These are phyloP conservation scores for Pythium brachiatum DNA, from an alignment of 352 stramenopile species.

Conservation along the genomic window DNA sequence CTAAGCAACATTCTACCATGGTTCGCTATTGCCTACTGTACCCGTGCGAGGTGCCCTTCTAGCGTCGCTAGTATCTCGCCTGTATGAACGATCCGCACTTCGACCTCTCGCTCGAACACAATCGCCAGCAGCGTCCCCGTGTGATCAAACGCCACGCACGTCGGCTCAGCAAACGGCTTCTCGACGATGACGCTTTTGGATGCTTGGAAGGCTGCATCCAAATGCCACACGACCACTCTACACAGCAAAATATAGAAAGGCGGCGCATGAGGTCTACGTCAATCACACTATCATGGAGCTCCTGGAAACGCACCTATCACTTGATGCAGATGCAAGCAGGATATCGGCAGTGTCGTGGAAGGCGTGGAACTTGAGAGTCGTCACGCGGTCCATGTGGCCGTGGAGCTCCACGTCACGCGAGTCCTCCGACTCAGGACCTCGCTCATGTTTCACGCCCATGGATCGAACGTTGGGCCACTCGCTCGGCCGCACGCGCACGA, in stretches of 20 bases:
- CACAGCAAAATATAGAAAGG: not conserved
- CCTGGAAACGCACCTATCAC: conserved; percentile 43
- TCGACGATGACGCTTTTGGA: conserved; percentile 42
- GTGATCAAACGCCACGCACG: conserved; percentile 58
- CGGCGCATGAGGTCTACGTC: not conserved
- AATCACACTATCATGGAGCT: not conserved
- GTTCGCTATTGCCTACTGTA: conserved; percentile 14
- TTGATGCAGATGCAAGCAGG: conserved; percentile 58
- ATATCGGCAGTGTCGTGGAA: conserved; percentile 25
- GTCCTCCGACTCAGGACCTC: conserved; percentile 23
- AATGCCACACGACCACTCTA: conserved; percentile 66
- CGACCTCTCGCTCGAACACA: conserved; percentile 44
- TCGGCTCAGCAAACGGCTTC: conserved; percentile 37
- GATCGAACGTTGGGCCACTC: conserved; percentile 16
- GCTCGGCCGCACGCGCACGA: conserved; percentile 43
- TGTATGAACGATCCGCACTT: conserved; percentile 53
- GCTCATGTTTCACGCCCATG: conserved; percentile 15
- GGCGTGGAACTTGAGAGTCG: conserved; percentile 34
- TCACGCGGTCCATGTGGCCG: conserved; percentile 44
- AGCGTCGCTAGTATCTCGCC: conserved; percentile 59
- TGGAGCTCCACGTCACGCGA: conserved; percentile 46
- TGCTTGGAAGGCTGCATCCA: conserved; percentile 30
- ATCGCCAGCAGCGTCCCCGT: conserved; percentile 62
- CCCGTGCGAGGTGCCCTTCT: conserved; percentile 62
- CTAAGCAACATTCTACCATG: too few species aligned